phyloP scores from a whole-genome alignment of 1,139 yeast genomes.

The Saccharomyces hybrid region DNA sequence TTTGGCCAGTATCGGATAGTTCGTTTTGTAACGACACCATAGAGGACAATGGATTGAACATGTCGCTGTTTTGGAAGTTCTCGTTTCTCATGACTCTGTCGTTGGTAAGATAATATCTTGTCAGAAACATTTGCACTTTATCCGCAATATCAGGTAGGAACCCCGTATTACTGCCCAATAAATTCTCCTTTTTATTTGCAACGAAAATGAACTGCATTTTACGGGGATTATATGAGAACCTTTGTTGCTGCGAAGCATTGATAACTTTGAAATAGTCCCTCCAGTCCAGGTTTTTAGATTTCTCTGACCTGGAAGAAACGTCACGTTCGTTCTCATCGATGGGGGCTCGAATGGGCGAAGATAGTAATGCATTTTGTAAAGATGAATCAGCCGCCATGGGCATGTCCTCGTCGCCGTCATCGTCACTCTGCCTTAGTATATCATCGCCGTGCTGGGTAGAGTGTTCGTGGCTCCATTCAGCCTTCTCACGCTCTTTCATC shows the following conservation, averaged over 20 bases:
- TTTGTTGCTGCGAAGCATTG: slow-evolving; percentile 59
- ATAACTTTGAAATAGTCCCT: slow-evolving; percentile 60
- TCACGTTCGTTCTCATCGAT: too few species aligned
- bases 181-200: slow-evolving; percentile 9
- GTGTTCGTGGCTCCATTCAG: slow-evolving; percentile 5
- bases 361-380: not conserved
- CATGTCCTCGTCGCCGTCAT: slow-evolving; percentile 15
- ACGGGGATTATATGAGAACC: slow-evolving; percentile 53
- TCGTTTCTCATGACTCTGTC: slow-evolving; percentile 75
- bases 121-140: slow-evolving; percentile 35
- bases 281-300: slow-evolving; percentile 41
- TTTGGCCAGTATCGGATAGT: slow-evolving; percentile 13
- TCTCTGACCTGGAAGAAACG: too few species aligned
- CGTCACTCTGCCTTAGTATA: slow-evolving; percentile 16
- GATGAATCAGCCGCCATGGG: not conserved
- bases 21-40: slow-evolving; percentile 23
- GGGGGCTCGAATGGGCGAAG: not conserved
- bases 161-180: slow-evolving; percentile 6
- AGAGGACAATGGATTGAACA: slow-evolving; percentile 33
- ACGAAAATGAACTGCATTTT: slow-evolving; percentile 52
- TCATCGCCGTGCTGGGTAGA: slow-evolving; percentile 2
- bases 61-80: slow-evolving; percentile 38
- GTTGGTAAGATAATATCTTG: slow-evolving; percentile 51
- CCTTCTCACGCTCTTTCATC: slow-evolving; percentile 30
- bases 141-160: slow-evolving; percentile 29